Conservation (phyloP, 805 yeast species). For the Schwanniomyces occidentalis region DNA sequence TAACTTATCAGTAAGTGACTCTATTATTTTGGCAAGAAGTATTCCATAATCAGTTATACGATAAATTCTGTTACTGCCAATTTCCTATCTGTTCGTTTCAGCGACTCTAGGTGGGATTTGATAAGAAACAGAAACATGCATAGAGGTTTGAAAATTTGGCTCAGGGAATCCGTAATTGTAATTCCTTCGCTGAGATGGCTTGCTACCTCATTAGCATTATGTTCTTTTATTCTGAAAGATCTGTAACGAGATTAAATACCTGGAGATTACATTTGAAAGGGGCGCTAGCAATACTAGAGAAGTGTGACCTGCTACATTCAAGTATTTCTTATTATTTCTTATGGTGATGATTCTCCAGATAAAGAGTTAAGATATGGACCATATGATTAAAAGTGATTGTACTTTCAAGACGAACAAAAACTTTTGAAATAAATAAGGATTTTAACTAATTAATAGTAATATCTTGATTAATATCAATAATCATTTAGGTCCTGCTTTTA, state of each 20-base stretch:
- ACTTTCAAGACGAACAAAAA: too few relatives aligned
- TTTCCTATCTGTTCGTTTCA: neutral
- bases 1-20: slow-evolving; percentile 3
- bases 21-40: slow-evolving; percentile 3
- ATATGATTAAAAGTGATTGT: too few relatives aligned
- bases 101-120: slow-evolving; percentile 4
- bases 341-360: neutral
- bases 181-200: slow-evolving; percentile 4
- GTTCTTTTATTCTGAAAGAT: slow-evolving; percentile 7
- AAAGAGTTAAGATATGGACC: slow-evolving; percentile 2
- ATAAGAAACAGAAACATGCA: slow-evolving; percentile 1
- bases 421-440: too few relatives aligned
- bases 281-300: slow-evolving; percentile 3
- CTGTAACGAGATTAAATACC: slow-evolving; percentile 1
- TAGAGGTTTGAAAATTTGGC: slow-evolving; percentile 1
- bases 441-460: too few relatives aligned
- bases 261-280: slow-evolving; percentile 6
- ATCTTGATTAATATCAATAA: too few relatives aligned
- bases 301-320: slow-evolving; percentile 2
- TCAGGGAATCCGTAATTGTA: neutral
- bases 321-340: neutral
- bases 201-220: slow-evolving; percentile 6
- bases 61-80: slow-evolving; percentile 4
- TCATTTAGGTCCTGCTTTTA: too few relatives aligned
- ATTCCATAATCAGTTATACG: slow-evolving; percentile 1